Evolutionary conservation across 495 filamentous ascomycete species (phyloP), one percentile per base, ranked within the genome.

Genomic region (Aspergillus homomorphus): DNA sequence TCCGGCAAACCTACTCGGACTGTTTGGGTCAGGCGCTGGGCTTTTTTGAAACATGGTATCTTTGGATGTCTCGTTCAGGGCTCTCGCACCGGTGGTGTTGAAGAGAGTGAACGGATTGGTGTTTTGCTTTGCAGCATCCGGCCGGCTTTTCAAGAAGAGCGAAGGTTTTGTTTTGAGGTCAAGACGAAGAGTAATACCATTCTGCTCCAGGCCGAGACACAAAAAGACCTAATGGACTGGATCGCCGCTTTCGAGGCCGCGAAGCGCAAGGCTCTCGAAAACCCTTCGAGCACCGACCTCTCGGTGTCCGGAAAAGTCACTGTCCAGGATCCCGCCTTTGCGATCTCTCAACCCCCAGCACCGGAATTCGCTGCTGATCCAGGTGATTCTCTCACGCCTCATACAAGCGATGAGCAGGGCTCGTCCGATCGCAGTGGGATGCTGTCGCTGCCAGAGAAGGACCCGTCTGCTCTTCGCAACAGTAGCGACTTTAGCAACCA

Each of bases 91-190:
- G 89, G 89, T 30, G 93, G 90, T 38, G 92, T 97, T 51, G 86
- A 97, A 66, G 93, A 97, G 70, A 95, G 91, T 50, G 95, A 98
- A 62, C 89, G 93, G 72, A 96, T 96, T 60, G 94, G 94, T 20
- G 94, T 98, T 9, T 73, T 98, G 24, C 86, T 98, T 28, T 98
- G 94, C 67, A 95, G 88, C 66, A 87, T 93, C 52, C 88, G 92
- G 58, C 90, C 91, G 9, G 93, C 92, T 3, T 88, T 92, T 43
- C 87, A 91, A 63, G 94, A 98, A 69, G 94, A 98, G 62, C 84
- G 94, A 38, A 82, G 95, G 26, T 98, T 97, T 70, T 96, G 95
- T 68, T 98, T 98, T 66, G 95, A 98, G 73, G 91, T 98, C 63
- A 98, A 97, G 79, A 98, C 94, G 15, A 98, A 97, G 69, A 95